These are phyloP conservation scores for Rasamsonia emersonii DNA, from an alignment of 2,329 filamentous ascomycete species.

Conservation along the genomic window DNA sequence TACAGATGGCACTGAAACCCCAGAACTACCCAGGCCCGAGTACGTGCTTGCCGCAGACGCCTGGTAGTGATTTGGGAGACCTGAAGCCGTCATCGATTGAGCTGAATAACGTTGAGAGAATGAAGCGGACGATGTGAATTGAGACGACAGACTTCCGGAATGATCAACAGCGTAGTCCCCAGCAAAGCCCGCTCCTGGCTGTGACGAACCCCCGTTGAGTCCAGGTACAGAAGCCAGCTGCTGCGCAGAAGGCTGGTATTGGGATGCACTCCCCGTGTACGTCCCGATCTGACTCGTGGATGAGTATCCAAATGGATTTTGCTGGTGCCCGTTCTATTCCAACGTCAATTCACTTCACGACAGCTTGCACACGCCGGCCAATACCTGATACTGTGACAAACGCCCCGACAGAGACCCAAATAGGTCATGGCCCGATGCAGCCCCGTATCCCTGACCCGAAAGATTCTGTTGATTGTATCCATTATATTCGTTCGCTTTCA, in stretches of 20 bases:
- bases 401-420: constrained; percentile 5
- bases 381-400: constrained; percentile 8
- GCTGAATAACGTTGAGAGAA: too few species aligned
- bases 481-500: too few species aligned
- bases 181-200: neutral
- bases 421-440: constrained; percentile 1
- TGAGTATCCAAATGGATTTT: constrained; percentile 11
- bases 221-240: neutral
- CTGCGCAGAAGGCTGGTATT: constrained; percentile 11
- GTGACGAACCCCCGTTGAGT: neutral
- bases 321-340: constrained; percentile 7
- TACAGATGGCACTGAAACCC: constrained; percentile 1
- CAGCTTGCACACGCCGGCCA: neutral
- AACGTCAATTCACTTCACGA: neutral
- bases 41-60: constrained; percentile 5
- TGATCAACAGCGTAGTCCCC: constrained; percentile 1
- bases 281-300: constrained; percentile 8
- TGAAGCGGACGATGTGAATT: too few species aligned
- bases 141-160: constrained; percentile 3
- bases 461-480: constrained; percentile 5
- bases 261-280: constrained; percentile 10
- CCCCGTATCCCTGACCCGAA: neutral
- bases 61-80: too few species aligned
- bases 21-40: too few species aligned
- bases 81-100: too few species aligned